Evolutionary conservation across 768 basidiomycete species (phyloP).

Genomic region (Clitopilus passeckerianus): DNA sequence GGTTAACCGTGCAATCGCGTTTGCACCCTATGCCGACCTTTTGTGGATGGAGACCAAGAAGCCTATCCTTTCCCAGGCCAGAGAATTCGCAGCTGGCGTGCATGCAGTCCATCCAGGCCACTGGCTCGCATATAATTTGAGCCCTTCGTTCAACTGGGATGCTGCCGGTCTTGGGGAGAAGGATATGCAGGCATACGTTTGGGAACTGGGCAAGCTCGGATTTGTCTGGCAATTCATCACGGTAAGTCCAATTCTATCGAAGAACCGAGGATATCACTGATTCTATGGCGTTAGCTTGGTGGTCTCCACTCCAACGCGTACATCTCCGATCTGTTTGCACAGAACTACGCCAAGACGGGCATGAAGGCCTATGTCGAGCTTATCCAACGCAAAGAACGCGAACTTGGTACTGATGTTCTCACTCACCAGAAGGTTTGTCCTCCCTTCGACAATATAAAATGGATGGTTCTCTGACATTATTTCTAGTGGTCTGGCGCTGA

Average conservation of each 20-base stretch:
- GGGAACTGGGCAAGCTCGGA: slow-evolving; percentile 92
- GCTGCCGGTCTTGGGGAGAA: slow-evolving; percentile 83
- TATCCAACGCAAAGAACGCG: slow-evolving; percentile 87
- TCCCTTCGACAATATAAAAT: neutral
- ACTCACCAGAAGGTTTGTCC: slow-evolving; percentile 87
- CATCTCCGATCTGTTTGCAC: slow-evolving; percentile 91
- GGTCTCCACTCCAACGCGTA: slow-evolving; percentile 97
- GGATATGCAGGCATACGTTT: slow-evolving; percentile 87
- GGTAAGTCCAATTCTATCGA: slow-evolving; percentile 35
- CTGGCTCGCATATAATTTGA: slow-evolving; percentile 96
- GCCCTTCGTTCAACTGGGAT: slow-evolving; percentile 92
- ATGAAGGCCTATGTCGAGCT: slow-evolving; percentile 99
- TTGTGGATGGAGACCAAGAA: slow-evolving; percentile 98
- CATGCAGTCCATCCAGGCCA: slow-evolving; percentile 78
- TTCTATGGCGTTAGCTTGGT: slow-evolving; percentile 58
- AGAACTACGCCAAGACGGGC: slow-evolving; percentile 85
- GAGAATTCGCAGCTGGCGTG: slow-evolving; percentile 88
- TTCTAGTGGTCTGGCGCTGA: slow-evolving; percentile 91
- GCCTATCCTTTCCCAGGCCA: slow-evolving; percentile 88
- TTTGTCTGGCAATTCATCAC: slow-evolving; percentile 99
- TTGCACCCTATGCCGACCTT: slow-evolving; percentile 89
- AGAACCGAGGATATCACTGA: neutral
- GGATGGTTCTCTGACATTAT: slow-evolving; percentile 10
- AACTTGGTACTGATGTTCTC: slow-evolving; percentile 92
- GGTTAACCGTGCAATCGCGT: slow-evolving; percentile 86